Conservation (phyloP, 1,139 yeast species). For the Suhomyces yuchorum region DNA sequence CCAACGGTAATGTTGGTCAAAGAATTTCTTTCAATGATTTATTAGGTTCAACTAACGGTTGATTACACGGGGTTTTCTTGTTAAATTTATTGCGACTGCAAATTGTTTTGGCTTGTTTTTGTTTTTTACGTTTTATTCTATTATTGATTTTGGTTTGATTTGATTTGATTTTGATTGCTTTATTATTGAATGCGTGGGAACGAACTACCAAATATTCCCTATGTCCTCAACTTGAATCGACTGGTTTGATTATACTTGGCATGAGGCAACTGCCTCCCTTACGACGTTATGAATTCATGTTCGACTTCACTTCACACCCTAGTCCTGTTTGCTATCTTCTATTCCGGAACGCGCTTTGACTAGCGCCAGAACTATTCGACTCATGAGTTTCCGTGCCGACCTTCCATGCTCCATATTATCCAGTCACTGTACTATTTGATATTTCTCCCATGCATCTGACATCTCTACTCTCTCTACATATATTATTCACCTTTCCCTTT, state of each 20-base stretch:
- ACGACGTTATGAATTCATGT: constrained; percentile 12
- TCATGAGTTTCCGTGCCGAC: constrained; percentile 7
- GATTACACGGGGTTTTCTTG: constrained; percentile 5
- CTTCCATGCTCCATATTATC: constrained; percentile 1
- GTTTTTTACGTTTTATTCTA: constrained; percentile 3
- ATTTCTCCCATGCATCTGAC: neutral
- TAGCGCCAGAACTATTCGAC: constrained; percentile 6
- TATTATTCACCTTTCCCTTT: constrained; percentile 3
- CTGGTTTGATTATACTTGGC: constrained; percentile 15
- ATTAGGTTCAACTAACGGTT: constrained; percentile 37
- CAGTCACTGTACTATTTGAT: constrained; percentile 7
- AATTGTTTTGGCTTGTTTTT: constrained; percentile 3
- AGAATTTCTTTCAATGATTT: constrained; percentile 46
- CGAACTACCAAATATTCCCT: constrained; percentile 3
- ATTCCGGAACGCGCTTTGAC: constrained; percentile 3
- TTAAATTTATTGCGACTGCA: neutral
- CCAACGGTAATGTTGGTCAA: constrained; percentile 28
- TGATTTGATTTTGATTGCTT: constrained; percentile 6
- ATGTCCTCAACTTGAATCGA: constrained; percentile 12
- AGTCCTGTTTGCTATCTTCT: constrained; percentile 3
- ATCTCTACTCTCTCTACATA: neutral
- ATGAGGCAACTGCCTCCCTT: constrained; percentile 1
- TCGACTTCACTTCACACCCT: constrained; percentile 11
- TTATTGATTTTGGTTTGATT: constrained; percentile 4
- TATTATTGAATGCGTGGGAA: constrained; percentile 4